A percentile compares a stretch with the other conserved stretches of the same genome.
These are phyloP conservation scores for Penicillium chermesinum DNA, from an alignment of 495 filamentous ascomycete genomes.

Conservation along the genomic window DNA sequence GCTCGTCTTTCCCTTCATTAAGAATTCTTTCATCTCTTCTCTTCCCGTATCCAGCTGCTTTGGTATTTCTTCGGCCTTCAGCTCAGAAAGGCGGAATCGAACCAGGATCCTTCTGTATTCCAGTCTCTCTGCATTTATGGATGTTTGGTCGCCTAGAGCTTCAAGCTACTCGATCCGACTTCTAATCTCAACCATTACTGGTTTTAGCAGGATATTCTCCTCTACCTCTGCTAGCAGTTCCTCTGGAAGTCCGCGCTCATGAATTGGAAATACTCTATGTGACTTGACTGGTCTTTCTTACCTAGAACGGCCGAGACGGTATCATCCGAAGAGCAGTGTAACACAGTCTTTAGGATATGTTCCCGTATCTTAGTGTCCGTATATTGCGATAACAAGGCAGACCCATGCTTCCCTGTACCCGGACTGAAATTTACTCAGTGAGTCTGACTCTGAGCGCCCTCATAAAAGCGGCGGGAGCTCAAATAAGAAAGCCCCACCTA, in stretches of 20 bases:
- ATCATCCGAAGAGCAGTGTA: slow-evolving; percentile 17
- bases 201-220: slow-evolving; percentile 12
- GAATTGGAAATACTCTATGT: slow-evolving; percentile 22
- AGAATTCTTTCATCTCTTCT: slow-evolving; percentile 16
- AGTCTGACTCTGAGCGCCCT: slow-evolving; percentile 22
- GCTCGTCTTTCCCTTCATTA: slow-evolving; percentile 13
- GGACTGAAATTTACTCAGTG: slow-evolving; percentile 19
- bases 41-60: slow-evolving; percentile 9
- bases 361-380: slow-evolving; percentile 8
- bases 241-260: slow-evolving; percentile 11
- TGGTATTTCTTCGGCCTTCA: slow-evolving; percentile 18
- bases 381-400: slow-evolving; percentile 18
- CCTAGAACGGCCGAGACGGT: slow-evolving; percentile 16
- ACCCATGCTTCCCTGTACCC: slow-evolving; percentile 17
- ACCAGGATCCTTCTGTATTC: slow-evolving; percentile 11
- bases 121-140: slow-evolving; percentile 2
- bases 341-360: slow-evolving; percentile 18
- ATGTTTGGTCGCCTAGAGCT: background rate
- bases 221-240: slow-evolving; percentile 16
- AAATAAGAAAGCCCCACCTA: slow-evolving; percentile 20
- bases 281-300: slow-evolving; percentile 11
- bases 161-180: slow-evolving; percentile 4
- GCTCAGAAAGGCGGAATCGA: slow-evolving; percentile 10
- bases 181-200: slow-evolving; percentile 9
- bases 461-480: slow-evolving; percentile 25